Conservation (phyloP, 495 filamentous ascomycete genomes). For the Astrothelium subdiscretum region DNA sequence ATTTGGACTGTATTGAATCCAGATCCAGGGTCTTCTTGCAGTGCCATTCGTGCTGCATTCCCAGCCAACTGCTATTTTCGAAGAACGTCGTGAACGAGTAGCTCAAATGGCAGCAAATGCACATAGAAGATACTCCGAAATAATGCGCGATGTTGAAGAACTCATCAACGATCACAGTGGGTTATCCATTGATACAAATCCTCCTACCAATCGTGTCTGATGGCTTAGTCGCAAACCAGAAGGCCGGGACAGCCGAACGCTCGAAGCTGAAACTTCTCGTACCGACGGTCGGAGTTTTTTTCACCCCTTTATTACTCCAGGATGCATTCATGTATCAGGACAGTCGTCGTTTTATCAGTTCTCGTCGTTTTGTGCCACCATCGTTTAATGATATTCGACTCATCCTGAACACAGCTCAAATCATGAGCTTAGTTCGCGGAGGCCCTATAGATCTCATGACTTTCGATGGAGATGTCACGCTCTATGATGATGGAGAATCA, state of each 20-base stretch:
- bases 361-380: constrained; percentile 84
- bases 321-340: constrained; percentile 91
- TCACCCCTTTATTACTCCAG: constrained; percentile 73
- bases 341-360: constrained; percentile 69
- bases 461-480: constrained; percentile 94
- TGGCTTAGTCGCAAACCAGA: constrained; percentile 52
- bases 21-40: constrained; percentile 58
- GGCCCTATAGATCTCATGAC: constrained; percentile 72
- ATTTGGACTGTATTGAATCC: not conserved
- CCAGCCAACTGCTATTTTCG: constrained; percentile 75
- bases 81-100: constrained; percentile 46
- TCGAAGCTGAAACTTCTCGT: constrained; percentile 92
- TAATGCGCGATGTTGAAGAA: constrained; percentile 84
- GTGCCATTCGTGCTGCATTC: constrained; percentile 96
- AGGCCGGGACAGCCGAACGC: constrained; percentile 45
- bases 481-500: constrained; percentile 86
- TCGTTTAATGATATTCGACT: constrained; percentile 96
- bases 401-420: constrained; percentile 86
- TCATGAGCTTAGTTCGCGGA: constrained; percentile 65
- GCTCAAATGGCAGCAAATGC: constrained; percentile 52
- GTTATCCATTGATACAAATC: constrained; percentile 8
- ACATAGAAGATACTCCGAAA: constrained; percentile 82
- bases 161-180: constrained; percentile 88
- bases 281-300: constrained; percentile 80
- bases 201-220: not conserved